Evolutionary conservation across 1,284 basidiomycete genomes (phyloP), one percentile per base, ranked within the genome.

Genomic region (Cystobasidiaceae sp.): DNA sequence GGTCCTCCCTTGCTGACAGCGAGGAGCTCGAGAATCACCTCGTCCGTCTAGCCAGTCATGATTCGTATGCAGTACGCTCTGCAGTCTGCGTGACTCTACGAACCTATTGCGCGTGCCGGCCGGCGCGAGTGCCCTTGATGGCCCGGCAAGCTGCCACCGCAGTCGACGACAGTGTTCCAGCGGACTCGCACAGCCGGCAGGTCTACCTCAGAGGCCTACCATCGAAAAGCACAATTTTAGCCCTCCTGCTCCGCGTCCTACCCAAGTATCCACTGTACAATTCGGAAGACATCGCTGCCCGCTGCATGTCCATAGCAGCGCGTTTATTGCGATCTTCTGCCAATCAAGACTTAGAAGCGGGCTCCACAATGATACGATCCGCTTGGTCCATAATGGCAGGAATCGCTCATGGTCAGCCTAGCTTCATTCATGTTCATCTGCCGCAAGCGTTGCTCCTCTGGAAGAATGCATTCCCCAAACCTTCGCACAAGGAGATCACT

Each of bases 381-480:
- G 92, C 94, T 0, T 98, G 96, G 96, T 91, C 87, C 15, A 80
- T 91, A 39, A 89, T 98, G 63, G 87, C 89, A 0, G 86, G 91
- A 0, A 80, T 98, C 52, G 93, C 97, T 88, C 84, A 88, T 3
- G 85, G 97, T 3, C 94, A 94, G 0, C 91, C 90, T 5, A 88
- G 91, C 71, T 97, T 97, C 72, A 90, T 97, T 51, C 85, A 90
- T 33, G 84, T 89, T 0, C 93, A 97, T 76, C 82, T 97, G 0
- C 87, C 92, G 0, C 93, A 97, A 73, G 81, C 98, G 6, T 83
- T 98, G 27, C 89, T 94, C 0, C 83, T 98, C 1, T 98, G 96
- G 96, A 82, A 94, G 34, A 98, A 98, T 72, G 93, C 96, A 1
- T 81, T 98, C 0, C 92, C 94, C 0, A 97, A 97, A 77, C 88